Conservation (phyloP, 192 early-diverging fungal genomes). For the Obelidium mucronatum region DNA sequence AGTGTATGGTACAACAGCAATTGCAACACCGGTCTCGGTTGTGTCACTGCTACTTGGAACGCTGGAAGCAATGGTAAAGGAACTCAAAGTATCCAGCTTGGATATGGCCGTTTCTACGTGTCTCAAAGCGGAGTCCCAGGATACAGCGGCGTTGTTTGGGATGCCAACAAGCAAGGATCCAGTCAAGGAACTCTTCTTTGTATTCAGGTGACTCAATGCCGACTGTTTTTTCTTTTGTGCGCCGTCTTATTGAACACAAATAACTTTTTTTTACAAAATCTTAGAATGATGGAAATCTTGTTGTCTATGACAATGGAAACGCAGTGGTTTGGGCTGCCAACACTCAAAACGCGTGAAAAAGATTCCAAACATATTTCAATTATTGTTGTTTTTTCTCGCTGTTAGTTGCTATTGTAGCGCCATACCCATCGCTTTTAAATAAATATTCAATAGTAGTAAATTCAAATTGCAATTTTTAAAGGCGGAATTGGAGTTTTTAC, state of each 20-base stretch:
- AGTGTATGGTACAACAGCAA: background rate
- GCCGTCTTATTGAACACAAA: too few species aligned
- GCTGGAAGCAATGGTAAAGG: background rate
- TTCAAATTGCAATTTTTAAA: too few species aligned
- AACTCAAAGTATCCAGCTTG: background rate
- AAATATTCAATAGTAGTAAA: too few species aligned
- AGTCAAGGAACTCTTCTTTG: background rate
- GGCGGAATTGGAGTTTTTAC: too few species aligned
- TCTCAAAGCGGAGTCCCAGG: background rate
- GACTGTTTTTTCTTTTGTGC: too few species aligned
- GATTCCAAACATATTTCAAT: too few species aligned
- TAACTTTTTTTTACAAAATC: background rate
- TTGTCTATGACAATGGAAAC: background rate
- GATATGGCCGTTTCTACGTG: background rate
- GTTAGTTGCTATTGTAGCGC: too few species aligned
- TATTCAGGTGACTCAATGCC: background rate
- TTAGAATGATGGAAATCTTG: background rate
- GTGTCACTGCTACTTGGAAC: background rate
- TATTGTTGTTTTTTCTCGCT: too few species aligned
- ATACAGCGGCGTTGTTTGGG: too few species aligned
- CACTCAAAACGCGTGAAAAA: too few species aligned
- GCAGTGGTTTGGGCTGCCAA: background rate
- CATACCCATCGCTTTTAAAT: too few species aligned
- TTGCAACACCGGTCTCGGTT: background rate
- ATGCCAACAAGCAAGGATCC: background rate